Percentiles rank a stretch among this genome's conserved stretches.
These are phyloP conservation scores for Purshia tridentata DNA, from an alignment of 306 rosid genomes.

Conservation along the genomic window DNA sequence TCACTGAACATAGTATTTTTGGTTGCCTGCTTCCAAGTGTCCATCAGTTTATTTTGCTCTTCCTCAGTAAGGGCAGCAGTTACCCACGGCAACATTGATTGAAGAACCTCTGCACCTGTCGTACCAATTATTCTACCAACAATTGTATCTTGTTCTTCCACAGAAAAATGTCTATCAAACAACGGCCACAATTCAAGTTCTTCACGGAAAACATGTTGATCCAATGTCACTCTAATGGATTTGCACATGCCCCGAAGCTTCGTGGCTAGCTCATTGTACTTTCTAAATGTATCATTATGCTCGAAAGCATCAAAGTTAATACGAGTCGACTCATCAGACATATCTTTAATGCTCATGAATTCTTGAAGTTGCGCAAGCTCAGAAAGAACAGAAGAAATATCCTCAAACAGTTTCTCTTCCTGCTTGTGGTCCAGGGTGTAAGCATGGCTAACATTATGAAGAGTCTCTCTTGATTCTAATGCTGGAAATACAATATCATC, in stretches of 20 bases:
- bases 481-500: slow-evolving; percentile 52
- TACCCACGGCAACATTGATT: slow-evolving; percentile 94
- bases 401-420: slow-evolving; percentile 45
- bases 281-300: slow-evolving; percentile 26
- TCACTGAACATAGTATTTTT: slow-evolving; percentile 93
- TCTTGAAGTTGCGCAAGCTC: slow-evolving; percentile 36
- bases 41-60: slow-evolving; percentile 87
- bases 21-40: slow-evolving; percentile 91
- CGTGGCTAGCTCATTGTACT: slow-evolving; percentile 41
- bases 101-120: slow-evolving; percentile 95
- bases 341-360: slow-evolving; percentile 8
- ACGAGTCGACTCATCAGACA: slow-evolving; percentile 11
- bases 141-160: slow-evolving; percentile 93
- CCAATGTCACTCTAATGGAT: slow-evolving; percentile 79
- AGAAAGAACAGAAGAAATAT: slow-evolving; percentile 40
- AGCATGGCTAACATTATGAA: slow-evolving; percentile 51
- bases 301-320: not conserved
- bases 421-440: slow-evolving; percentile 52
- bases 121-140: slow-evolving; percentile 91
- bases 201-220: slow-evolving; percentile 88
- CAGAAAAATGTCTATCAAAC: slow-evolving; percentile 80
- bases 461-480: slow-evolving; percentile 46
- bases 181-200: slow-evolving; percentile 92
- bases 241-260: slow-evolving; percentile 98
- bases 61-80: slow-evolving; percentile 87